Conservation (phyloP, 768 basidiomycete genomes). For the Boletus barrowsii region DNA sequence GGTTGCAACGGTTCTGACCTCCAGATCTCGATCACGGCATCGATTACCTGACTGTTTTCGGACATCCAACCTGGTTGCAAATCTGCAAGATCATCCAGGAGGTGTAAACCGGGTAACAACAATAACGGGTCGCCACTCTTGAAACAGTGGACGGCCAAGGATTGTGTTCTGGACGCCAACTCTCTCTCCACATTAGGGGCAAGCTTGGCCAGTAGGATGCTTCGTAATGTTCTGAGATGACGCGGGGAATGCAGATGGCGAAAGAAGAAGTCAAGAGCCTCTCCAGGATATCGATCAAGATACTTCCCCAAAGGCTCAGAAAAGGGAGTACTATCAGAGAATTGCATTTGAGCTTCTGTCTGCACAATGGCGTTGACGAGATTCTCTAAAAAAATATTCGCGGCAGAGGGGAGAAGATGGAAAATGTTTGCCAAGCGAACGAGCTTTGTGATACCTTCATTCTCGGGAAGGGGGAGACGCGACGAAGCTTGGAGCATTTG, state of each 20-base stretch:
- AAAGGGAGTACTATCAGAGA: slow-evolving; percentile 86
- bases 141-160: slow-evolving; percentile 51
- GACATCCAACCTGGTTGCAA: slow-evolving; percentile 69
- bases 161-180: slow-evolving; percentile 55
- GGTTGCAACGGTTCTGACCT: slow-evolving; percentile 43
- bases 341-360: slow-evolving; percentile 88
- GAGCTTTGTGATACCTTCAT: slow-evolving; percentile 88
- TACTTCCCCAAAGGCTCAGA: slow-evolving; percentile 90
- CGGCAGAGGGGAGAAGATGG: slow-evolving; percentile 90
- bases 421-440: slow-evolving; percentile 97
- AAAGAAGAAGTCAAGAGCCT: slow-evolving; percentile 84
- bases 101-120: slow-evolving; percentile 66
- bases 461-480: slow-evolving; percentile 76
- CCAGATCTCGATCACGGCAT: slow-evolving; percentile 76
- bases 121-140: slow-evolving; percentile 47
- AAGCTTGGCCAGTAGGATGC: slow-evolving; percentile 73
- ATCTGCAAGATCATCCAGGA: slow-evolving; percentile 73
- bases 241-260: slow-evolving; percentile 73
- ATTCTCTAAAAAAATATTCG: slow-evolving; percentile 86
- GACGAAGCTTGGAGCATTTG: slow-evolving; percentile 79
- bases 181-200: slow-evolving; percentile 75
- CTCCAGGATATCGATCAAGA: slow-evolving; percentile 83
- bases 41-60: slow-evolving; percentile 63
- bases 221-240: slow-evolving; percentile 80
- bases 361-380: slow-evolving; percentile 88